phyloP scores from a whole-genome alignment of 192 early-diverging fungal species.

The Chytriomyces hyalinus region DNA sequence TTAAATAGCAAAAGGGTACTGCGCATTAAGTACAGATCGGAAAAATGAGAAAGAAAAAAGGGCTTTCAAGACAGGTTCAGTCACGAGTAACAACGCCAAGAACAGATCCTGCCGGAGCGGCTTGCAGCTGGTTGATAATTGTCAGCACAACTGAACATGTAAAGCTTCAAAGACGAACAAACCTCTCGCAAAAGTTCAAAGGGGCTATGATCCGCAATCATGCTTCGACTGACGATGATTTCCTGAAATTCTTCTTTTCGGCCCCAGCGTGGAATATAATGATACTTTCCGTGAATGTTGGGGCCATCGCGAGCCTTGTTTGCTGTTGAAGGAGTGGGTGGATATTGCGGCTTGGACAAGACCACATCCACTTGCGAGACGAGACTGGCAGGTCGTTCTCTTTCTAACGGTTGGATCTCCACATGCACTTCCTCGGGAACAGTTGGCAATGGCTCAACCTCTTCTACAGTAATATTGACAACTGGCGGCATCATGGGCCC shows the following conservation, averaged over 20 bases:
- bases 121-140: constrained; percentile 25
- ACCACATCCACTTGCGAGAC: constrained; percentile 3
- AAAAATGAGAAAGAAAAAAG: background rate
- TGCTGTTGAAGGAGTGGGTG: background rate
- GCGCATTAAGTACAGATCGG: background rate
- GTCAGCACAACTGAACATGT: background rate
- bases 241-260: constrained; percentile 42
- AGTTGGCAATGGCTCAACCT: background rate
- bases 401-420: background rate
- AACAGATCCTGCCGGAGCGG: constrained; percentile 38
- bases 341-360: constrained; percentile 34
- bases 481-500: background rate
- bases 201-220: constrained; percentile 43
- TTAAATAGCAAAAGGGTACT: no score
- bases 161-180: background rate
- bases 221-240: constrained; percentile 38
- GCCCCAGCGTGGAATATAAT: constrained; percentile 42
- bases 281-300: constrained; percentile 35
- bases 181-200: constrained; percentile 41
- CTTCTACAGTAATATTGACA: background rate
- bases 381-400: background rate
- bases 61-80: background rate
- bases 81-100: constrained; percentile 37
- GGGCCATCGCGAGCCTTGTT: background rate
- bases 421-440: constrained; percentile 4